Evolutionary conservation across 257 asterid species (phyloP).

Genomic region (Osmanthus fragrans): DNA sequence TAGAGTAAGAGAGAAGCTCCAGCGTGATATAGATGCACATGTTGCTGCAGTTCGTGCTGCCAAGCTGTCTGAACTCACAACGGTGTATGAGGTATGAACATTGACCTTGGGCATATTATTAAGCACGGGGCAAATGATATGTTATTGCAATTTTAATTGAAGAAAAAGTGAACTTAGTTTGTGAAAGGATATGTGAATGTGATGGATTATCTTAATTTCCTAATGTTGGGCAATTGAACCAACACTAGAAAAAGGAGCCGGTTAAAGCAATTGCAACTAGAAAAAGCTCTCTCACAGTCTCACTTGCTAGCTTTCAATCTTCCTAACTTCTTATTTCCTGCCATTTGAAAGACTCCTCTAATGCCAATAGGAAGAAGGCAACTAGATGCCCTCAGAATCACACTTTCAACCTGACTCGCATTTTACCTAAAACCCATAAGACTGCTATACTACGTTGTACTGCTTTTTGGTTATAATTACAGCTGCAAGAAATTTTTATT

Average conservation of each 20-base stretch:
- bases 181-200: background rate
- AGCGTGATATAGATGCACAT: slow-evolving; percentile 89
- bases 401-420: too few species aligned
- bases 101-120: background rate
- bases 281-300: too few species aligned
- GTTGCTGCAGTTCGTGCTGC: slow-evolving; percentile 59
- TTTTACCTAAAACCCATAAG: too few species aligned
- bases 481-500: background rate
- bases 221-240: background rate
- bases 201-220: background rate
- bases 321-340: too few species aligned
- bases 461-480: background rate
- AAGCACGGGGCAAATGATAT: background rate
- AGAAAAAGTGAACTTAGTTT: slow-evolving; percentile 3
- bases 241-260: background rate
- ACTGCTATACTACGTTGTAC: background rate
- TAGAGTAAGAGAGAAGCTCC: slow-evolving; percentile 82
- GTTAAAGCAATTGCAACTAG: background rate
- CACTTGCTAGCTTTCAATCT: too few species aligned
- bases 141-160: slow-evolving; percentile 13
- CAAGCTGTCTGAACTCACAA: slow-evolving; percentile 72
- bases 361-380: too few species aligned
- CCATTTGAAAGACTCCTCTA: too few species aligned
- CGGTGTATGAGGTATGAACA: slow-evolving; percentile 67
- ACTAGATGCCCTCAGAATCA: too few species aligned